A percentile compares a stretch with the other conserved stretches of the same genome.
These are phyloP conservation scores for Pestalotiopsis sp. DNA, from an alignment of 2,329 filamentous ascomycete species.

Conservation along the genomic window DNA sequence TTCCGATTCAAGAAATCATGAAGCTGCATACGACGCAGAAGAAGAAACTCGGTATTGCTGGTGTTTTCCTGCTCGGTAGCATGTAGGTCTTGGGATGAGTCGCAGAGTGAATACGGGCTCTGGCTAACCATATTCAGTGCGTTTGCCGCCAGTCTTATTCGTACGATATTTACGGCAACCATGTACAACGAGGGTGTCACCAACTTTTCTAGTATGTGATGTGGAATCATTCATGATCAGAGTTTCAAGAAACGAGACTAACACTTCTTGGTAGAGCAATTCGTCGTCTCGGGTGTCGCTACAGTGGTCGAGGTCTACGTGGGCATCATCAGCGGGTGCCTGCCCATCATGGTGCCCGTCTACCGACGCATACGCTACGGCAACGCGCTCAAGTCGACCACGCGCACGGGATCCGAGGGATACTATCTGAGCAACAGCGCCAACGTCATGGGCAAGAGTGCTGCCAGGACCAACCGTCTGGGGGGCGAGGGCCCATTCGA, in stretches of 20 bases:
- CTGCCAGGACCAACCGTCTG: neutral
- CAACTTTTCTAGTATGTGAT: neutral
- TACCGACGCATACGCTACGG: conserved; percentile 22
- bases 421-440: neutral
- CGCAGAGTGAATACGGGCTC: neutral
- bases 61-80: conserved; percentile 16
- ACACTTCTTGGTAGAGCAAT: conserved; percentile 12
- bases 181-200: neutral
- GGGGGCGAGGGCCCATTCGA: neutral
- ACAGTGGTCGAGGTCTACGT: conserved; percentile 21
- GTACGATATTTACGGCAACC: conserved; percentile 2
- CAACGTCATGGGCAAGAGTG: neutral
- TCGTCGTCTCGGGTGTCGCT: conserved; percentile 9
- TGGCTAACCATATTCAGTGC: conserved; percentile 6
- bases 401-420: neutral
- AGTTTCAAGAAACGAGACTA: neutral
- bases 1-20: conserved; percentile 17
- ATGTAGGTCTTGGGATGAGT: neutral
- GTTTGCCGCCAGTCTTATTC: conserved; percentile 12
- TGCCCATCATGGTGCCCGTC: conserved; percentile 20
- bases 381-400: neutral
- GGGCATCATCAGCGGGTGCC: conserved; percentile 22
- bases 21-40: neutral
- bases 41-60: conserved; percentile 11
- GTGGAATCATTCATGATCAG: neutral